Percentiles rank a stretch among this genome's conserved stretches.
Evolutionary conservation across 306 rosid species (phyloP).

Genomic region (Trichosanthes cucumerina): DNA sequence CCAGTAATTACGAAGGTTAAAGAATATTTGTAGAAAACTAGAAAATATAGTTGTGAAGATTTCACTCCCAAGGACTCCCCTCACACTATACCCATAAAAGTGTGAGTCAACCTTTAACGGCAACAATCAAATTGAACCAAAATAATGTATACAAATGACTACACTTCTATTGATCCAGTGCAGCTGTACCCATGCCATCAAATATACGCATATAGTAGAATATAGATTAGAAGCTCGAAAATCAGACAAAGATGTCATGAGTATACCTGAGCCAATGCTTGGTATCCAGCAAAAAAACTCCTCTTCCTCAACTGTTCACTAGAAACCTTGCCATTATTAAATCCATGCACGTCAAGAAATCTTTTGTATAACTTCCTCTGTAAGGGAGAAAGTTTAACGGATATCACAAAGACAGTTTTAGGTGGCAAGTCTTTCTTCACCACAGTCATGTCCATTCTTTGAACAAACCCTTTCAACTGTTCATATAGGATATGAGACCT

Average conservation of each 20-base stretch:
- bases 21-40: neutral
- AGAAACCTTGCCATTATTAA: constrained; percentile 38
- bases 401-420: constrained; percentile 86
- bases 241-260: neutral
- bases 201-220: neutral
- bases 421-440: constrained; percentile 94
- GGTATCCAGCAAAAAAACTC: constrained; percentile 94
- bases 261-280: constrained; percentile 87
- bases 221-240: neutral
- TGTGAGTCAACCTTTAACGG: neutral
- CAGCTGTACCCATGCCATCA: neutral
- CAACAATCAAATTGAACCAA: neutral
- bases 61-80: neutral
- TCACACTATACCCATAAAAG: neutral
- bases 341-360: constrained; percentile 93
- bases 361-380: constrained; percentile 84
- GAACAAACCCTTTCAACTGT: constrained; percentile 87
- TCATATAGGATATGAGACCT: constrained; percentile 93
- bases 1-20: neutral
- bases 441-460: constrained; percentile 96
- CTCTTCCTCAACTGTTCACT: constrained; percentile 62
- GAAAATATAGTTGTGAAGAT: neutral
- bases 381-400: constrained; percentile 87
- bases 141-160: neutral
- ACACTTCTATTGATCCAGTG: neutral